Percentiles rank a stretch among this genome's conserved stretches.
Conservation (phyloP, 1,284 basidiomycete genomes). For the Athelia sp. region DNA sequence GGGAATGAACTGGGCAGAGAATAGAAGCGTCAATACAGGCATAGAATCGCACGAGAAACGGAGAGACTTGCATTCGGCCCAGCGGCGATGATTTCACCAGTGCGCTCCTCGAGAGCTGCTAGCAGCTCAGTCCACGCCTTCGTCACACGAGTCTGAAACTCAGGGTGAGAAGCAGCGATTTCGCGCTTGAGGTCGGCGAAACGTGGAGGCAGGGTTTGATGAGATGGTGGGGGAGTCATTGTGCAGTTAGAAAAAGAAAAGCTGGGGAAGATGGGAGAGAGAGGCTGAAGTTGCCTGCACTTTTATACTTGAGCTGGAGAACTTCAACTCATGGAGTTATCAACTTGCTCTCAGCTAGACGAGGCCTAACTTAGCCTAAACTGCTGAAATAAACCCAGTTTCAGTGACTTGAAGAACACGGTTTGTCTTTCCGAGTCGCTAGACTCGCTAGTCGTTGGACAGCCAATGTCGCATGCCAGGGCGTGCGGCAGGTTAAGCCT, state of each 20-base stretch:
- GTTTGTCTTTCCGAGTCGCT: too few species aligned
- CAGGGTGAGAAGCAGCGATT: conserved; percentile 45
- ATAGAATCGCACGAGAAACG: neutral
- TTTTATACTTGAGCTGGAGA: too few species aligned
- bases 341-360: too few species aligned
- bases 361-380: too few species aligned
- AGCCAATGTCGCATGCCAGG: too few species aligned
- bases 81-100: conserved; percentile 36
- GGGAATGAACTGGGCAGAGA: conserved; percentile 42
- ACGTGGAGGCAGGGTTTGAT: conserved; percentile 23
- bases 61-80: conserved; percentile 43
- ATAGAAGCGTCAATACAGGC: neutral
- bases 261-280: too few species aligned
- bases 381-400: too few species aligned
- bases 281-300: too few species aligned
- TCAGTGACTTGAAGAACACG: too few species aligned
- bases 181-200: conserved; percentile 53
- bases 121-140: conserved; percentile 57
- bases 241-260: neutral
- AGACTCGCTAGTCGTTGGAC: too few species aligned
- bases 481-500: too few species aligned
- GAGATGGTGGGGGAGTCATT: neutral
- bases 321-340: too few species aligned
- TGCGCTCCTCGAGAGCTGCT: conserved; percentile 38
- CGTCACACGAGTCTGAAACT: conserved; percentile 44